Evolutionary conservation across 1,284 basidiomycete genomes (phyloP), one percentile per base, ranked within the genome.

Genomic region (Ceratobasidium sp.): DNA sequence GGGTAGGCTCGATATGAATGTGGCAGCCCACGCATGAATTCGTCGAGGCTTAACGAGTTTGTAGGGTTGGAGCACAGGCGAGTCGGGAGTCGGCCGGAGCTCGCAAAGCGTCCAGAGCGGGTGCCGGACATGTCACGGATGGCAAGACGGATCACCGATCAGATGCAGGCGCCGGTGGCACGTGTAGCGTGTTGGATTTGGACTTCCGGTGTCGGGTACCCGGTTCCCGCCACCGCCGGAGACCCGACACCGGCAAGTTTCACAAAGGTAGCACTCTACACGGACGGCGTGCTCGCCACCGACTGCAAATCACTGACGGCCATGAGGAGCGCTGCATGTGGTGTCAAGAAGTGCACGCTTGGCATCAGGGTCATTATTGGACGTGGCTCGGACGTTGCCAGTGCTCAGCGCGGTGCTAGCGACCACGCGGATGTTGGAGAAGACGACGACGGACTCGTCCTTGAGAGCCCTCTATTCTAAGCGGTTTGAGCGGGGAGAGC

Each of bases 71-170:
- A n/a, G n/a, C 58, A 34, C n/a, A 46, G 61, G 41, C 39, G 61
- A 24, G 61, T 24, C 43, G 41, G 41, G 61, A 63, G 61, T 63
- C 61, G 61, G 61, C 61, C 61, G 61, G 61, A 63, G 24, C 61
- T 63, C 41, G 61, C 43, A 19, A 31, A 56, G n/a, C n/a, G n/a
- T n/a, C n/a, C n/a, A n/a, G n/a, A n/a, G n/a, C n/a, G n/a, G n/a
- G n/a, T n/a, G n/a, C n/a, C n/a, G n/a, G n/a, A n/a, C n/a, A n/a
- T n/a, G n/a, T n/a, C n/a, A n/a, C n/a, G n/a, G n/a, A n/a, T n/a
- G n/a, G n/a, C n/a, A 14, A 34, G 56, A 34, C 53, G 53, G 37
- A 31, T 16, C 29, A 37, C 58, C 39, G 34, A 46, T 19, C 61
- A 48, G 41, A 22, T 16, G 39, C 39, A 29, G 43, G 39, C 43